Evolutionary conservation across 2,329 filamentous ascomycete genomes (phyloP).

Genomic region (Catunica adiposa): DNA sequence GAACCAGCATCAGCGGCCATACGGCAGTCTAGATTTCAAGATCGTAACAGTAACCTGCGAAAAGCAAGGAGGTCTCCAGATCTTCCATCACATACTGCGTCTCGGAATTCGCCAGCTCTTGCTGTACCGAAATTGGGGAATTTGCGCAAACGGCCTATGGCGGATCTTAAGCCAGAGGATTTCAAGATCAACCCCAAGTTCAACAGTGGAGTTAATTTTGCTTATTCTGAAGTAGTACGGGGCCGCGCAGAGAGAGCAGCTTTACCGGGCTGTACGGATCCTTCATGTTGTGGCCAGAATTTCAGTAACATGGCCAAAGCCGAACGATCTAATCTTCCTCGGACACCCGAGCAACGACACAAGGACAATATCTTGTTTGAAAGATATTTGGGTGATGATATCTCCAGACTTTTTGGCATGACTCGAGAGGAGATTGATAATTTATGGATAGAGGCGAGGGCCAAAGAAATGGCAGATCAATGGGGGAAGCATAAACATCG

Average conservation of each 20-base stretch:
- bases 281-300: conserved; percentile 58
- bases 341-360: conserved; percentile 22
- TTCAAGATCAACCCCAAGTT: conserved; percentile 66
- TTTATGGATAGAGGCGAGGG: conserved; percentile 59
- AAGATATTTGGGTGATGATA: conserved; percentile 38
- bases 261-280: conserved; percentile 56
- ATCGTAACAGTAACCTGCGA: not conserved
- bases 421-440: conserved; percentile 43
- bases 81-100: conserved; percentile 1
- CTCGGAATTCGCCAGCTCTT: not conserved
- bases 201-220: conserved; percentile 56
- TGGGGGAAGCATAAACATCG: conserved; percentile 63
- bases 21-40: not conserved
- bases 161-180: conserved; percentile 46
- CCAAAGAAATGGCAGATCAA: conserved; percentile 53
- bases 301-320: conserved; percentile 50
- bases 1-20: conserved; percentile 1
- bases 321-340: conserved; percentile 26
- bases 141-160: conserved; percentile 19
- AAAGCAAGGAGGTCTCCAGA: not conserved
- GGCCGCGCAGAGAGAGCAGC: conserved; percentile 51
- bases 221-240: conserved; percentile 60
- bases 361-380: conserved; percentile 37
- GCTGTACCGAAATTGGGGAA: not conserved
- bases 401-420: conserved; percentile 44